Percentiles rank a stretch among this genome's conserved stretches.
phyloP scores from a whole-genome alignment of 352 stramenopile species.

The Globisporangium paddicum region DNA sequence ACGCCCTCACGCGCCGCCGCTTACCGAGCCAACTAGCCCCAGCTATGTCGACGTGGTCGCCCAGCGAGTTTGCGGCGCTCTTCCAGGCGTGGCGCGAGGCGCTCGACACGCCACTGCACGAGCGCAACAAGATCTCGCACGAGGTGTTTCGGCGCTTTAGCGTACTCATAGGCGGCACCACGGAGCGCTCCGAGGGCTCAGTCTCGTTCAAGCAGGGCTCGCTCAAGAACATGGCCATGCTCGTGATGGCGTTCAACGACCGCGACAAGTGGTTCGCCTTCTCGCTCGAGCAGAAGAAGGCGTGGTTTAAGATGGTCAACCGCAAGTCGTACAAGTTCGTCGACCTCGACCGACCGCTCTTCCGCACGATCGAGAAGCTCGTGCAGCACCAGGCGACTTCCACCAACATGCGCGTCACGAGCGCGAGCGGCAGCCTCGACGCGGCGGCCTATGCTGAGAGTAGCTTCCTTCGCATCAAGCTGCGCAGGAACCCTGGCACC shows the following conservation, averaged over 20 bases:
- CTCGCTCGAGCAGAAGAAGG: constrained; percentile 12
- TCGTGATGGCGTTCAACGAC: constrained; percentile 15
- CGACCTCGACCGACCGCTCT: constrained; percentile 10
- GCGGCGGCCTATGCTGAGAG: neutral
- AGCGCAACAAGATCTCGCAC: constrained; percentile 14
- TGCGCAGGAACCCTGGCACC: neutral
- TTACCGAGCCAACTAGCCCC: neutral
- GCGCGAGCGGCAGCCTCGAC: neutral
- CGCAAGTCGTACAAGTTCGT: constrained; percentile 15
- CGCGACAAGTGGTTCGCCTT: constrained; percentile 13
- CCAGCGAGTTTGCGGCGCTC: constrained; percentile 11
- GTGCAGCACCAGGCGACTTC: constrained; percentile 6
- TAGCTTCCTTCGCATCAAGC: neutral
- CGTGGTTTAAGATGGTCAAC: constrained; percentile 17
- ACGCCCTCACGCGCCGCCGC: neutral
- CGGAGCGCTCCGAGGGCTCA: constrained; percentile 7
- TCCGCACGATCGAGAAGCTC: constrained; percentile 5
- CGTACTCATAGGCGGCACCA: constrained; percentile 2
- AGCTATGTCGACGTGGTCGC: constrained; percentile 10
- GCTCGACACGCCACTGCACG: constrained; percentile 8
- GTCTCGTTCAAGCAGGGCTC: constrained; percentile 15
- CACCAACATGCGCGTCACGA: constrained; percentile 13
- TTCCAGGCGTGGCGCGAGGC: constrained; percentile 14
- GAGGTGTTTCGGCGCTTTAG: constrained; percentile 14
- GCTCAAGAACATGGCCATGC: constrained; percentile 14